phyloP scores from a whole-genome alignment of 1,139 yeast species.

The Geotrichum australiense region DNA sequence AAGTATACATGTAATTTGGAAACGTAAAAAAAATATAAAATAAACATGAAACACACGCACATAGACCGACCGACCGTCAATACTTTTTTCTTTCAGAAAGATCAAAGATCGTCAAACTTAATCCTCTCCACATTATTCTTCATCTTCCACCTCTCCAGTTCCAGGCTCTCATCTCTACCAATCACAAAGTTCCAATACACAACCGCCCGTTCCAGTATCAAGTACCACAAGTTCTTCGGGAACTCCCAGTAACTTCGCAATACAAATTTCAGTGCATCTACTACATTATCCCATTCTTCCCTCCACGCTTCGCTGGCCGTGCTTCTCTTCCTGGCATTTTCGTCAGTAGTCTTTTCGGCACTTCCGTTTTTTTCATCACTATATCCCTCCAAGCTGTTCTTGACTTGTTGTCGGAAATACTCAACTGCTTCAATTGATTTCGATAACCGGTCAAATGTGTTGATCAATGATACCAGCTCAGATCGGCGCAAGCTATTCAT shows the following conservation, averaged over 20 bases:
- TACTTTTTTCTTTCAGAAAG: no score
- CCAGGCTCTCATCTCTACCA: constrained; percentile 40
- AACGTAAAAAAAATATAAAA: no score
- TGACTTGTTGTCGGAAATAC: constrained; percentile 54
- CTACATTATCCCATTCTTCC: constrained; percentile 38
- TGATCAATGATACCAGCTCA: constrained; percentile 83
- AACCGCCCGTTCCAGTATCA: constrained; percentile 44
- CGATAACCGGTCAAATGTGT: constrained; percentile 86
- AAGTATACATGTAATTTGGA: no score
- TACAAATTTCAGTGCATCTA: constrained; percentile 60
- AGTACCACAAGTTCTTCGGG: constrained; percentile 54
- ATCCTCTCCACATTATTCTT: constrained; percentile 8
- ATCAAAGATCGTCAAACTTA: constrained; percentile 8
- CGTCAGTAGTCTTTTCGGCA: no score
- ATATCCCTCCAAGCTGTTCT: constrained; percentile 31
- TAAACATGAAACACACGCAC: no score
- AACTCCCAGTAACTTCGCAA: constrained; percentile 58
- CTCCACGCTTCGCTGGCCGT: constrained; percentile 39
- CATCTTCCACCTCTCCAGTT: constrained; percentile 6
- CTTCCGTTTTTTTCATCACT: no score
- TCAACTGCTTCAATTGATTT: constrained; percentile 73
- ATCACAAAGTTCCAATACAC: constrained; percentile 69
- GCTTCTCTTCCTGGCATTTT: constrained; percentile 10
- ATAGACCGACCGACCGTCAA: no score
- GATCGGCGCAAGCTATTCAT: constrained; percentile 59